Evolutionary conservation across 2,329 filamentous ascomycete species (phyloP), one percentile per base, ranked within the genome.

Genomic region (Trichoderma arundinaceum): DNA sequence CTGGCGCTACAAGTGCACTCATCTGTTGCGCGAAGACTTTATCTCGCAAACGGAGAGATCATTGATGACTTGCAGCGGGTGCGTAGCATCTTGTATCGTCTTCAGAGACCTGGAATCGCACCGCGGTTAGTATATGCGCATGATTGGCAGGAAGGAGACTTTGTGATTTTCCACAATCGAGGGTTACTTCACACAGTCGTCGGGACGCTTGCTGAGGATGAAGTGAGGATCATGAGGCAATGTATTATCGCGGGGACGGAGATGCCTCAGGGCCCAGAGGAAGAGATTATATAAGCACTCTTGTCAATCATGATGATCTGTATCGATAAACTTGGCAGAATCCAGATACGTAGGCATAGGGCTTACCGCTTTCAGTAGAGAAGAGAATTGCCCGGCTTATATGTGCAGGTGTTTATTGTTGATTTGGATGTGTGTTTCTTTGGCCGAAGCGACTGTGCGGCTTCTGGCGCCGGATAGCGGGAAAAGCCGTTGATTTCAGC

Each of bases 141-240:
- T 41, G 51, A 56, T 4, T 56, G 51, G 51, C 9, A 38, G 4
- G 51, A 56, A 2, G 51, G 41, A 1, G 41, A 48, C 5, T 39
- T 56, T 22, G 19, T 32, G 1, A 44, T 46, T 13, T 64, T 39
- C 17, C 41, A 46, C 22, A 54, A 56, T 19, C 41, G 52, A 1
- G 39, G 61, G 13, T 17, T 64, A 32, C 32, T 56, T 2, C 51
- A 39, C 10, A 28, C 51, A 28, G 22, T 28, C 22, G 22, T 28
- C 17, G 17, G 28, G 12, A 61, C 33, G 8, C 13, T 61, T 8
- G 33, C 19, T 2, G 33, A 39, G 4, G 33, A 61, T 7, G 44
- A 61, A 6, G 33, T 51, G 9, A 57, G 58, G 43, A 59, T 67
- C 52, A 48, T 64, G 61, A 4, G 52, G 19, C 19, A 59, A 35